Evolutionary conservation across 371 early-diverging fungal genomes (phyloP), one percentile per base, ranked within the genome.

Genomic region (Actinomucor elegans): DNA sequence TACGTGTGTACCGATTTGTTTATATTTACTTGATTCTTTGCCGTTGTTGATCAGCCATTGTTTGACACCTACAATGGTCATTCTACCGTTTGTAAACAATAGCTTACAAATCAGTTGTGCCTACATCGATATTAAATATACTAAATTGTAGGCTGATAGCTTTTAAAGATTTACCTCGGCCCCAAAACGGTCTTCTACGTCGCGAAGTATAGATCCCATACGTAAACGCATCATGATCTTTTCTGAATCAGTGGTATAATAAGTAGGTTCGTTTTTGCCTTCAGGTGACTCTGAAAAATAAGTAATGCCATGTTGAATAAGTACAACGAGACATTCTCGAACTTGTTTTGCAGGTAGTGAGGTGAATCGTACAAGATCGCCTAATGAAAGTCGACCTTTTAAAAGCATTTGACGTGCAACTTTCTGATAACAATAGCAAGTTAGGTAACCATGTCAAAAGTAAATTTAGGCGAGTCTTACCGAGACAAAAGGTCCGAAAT

Each of bases 221-320:
- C 91, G 66, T 42, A 86, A 75, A 33, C 92, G 66, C 58, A 86
- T 61, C 55, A 90, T 58, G 24, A 93, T 75, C 20, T 59, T 75
- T 11, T 68, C 44, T 14, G 73, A 46, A 45, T 80, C 75, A 31
- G 81, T 65, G 14, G 81, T 69, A 61, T 93, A 95, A 68, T 81
- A 89, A 8, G 86, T 85, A 3, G 80, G 77, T 35, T 75, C 69
- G 6, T 79, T 74, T 33, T 64, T 48, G 2, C 87, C 85, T 52
- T 84, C 88, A 15, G 67, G 49, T 3, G 71, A 43, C 56, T 86
- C 85, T 11, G 68, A 71, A 55, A 74, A 74, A 42, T 42, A 67
- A 12, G 58, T 60, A 20, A 69, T 36, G 15, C 72, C 70, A 42
- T 77, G 77, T 28, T 77, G 77, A 54, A 77, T 66, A 31, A 77